A percentile compares a stretch with the other conserved stretches of the same genome.
phyloP scores from a whole-genome alignment of 257 asterid genomes.

The Orobanche coerulescens region DNA sequence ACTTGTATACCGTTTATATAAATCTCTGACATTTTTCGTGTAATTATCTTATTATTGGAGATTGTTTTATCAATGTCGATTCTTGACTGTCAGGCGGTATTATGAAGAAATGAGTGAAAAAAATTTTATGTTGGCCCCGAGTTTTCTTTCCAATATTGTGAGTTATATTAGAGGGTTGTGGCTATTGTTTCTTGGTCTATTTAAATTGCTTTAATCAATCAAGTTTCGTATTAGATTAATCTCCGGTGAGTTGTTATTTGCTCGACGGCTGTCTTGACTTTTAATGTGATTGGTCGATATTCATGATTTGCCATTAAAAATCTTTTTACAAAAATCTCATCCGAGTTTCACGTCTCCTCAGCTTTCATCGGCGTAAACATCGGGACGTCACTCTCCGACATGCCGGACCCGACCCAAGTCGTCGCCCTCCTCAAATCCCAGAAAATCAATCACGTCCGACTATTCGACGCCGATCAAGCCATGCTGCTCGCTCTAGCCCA shows the following conservation, averaged over 20 bases:
- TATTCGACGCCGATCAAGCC: slow-evolving; percentile 58
- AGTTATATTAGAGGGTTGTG: background rate
- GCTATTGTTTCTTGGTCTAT: background rate
- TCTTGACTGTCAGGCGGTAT: background rate
- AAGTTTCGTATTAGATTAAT: background rate
- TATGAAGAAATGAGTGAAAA: background rate
- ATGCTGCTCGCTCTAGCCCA: slow-evolving; percentile 79
- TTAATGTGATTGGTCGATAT: background rate
- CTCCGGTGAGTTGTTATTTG: background rate
- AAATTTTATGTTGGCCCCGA: background rate
- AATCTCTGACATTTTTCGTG: background rate
- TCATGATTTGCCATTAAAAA: too few relatives aligned
- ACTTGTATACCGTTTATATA: background rate
- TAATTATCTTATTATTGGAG: background rate
- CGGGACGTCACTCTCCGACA: slow-evolving; percentile 46
- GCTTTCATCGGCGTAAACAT: slow-evolving; percentile 51
- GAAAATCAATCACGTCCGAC: slow-evolving; percentile 68
- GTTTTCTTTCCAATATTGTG: background rate
- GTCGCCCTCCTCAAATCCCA: slow-evolving; percentile 82
- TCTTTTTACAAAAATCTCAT: too few relatives aligned
- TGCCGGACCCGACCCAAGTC: slow-evolving; percentile 79
- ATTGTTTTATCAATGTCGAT: background rate
- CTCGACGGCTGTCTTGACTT: background rate
- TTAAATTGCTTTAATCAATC: background rate
- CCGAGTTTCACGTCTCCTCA: background rate